Evolutionary conservation across 768 basidiomycete species (phyloP).

Genomic region (Goffeauzyma gilvescens): DNA sequence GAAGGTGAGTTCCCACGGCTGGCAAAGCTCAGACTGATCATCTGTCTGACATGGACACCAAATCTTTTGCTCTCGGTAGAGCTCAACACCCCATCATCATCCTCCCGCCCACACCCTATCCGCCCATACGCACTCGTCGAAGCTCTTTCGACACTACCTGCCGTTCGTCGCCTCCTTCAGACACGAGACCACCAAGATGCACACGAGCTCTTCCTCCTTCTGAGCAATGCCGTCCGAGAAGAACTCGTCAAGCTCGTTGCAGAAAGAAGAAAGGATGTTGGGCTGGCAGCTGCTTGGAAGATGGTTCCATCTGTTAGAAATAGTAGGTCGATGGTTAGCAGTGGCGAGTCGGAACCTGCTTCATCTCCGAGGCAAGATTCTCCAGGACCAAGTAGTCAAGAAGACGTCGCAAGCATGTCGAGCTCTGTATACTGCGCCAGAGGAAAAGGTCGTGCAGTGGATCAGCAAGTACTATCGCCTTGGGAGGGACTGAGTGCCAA

Average conservation of each 20-base stretch:
- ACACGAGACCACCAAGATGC: slow-evolving; percentile 95
- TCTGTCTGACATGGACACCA: not conserved
- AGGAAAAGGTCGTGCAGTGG: too few species aligned
- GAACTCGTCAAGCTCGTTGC: slow-evolving; percentile 56
- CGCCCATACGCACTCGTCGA: slow-evolving; percentile 55
- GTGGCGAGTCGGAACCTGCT: too few species aligned
- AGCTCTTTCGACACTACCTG: slow-evolving; percentile 42
- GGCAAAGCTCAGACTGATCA: not conserved
- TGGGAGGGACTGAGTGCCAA: slow-evolving; percentile 75
- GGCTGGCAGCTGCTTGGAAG: slow-evolving; percentile 39
- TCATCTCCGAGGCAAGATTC: too few species aligned
- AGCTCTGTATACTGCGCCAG: too few species aligned
- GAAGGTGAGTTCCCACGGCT: slow-evolving; percentile 37
- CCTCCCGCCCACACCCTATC: slow-evolving; percentile 40
- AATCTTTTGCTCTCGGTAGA: too few species aligned
- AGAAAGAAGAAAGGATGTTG: slow-evolving; percentile 52
- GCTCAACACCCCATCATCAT: slow-evolving; percentile 30
- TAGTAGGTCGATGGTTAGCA: not conserved
- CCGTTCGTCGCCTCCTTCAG: slow-evolving; percentile 39
- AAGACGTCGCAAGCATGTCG: too few species aligned
- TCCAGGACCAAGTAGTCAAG: not conserved
- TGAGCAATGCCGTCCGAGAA: slow-evolving; percentile 73
- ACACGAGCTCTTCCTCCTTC: slow-evolving; percentile 87
- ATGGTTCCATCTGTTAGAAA: slow-evolving; percentile 7
- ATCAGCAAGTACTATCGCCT: slow-evolving; percentile 22